These are phyloP conservation scores for Leucocoprinus leucothites DNA, from an alignment of 768 basidiomycete species.

Conservation along the genomic window DNA sequence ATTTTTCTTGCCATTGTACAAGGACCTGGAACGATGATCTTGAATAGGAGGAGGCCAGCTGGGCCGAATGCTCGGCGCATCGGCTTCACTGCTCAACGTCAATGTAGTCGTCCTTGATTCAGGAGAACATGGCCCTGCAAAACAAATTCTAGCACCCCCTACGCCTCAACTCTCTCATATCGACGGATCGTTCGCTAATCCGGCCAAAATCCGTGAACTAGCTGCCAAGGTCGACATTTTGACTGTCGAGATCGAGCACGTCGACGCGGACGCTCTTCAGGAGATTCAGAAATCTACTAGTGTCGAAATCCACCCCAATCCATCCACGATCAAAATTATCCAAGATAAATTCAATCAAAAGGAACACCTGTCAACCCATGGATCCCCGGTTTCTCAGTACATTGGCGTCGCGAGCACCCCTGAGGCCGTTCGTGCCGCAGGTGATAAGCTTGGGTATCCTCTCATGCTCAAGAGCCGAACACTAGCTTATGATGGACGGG, in stretches of 20 bases:
- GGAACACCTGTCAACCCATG: constrained; percentile 69
- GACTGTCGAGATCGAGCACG: constrained; percentile 97
- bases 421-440: constrained; percentile 50
- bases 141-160: constrained; percentile 71
- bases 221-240: constrained; percentile 80
- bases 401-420: constrained; percentile 51
- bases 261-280: constrained; percentile 73
- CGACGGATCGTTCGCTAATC: constrained; percentile 87
- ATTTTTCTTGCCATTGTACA: constrained; percentile 11
- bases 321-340: constrained; percentile 78
- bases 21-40: constrained; percentile 15
- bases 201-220: constrained; percentile 73
- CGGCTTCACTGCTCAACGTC: constrained; percentile 85
- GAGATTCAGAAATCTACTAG: constrained; percentile 41
- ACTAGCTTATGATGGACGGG: constrained; percentile 92
- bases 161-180: constrained; percentile 56
- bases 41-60: constrained; percentile 89
- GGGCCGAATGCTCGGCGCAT: constrained; percentile 92
- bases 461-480: constrained; percentile 97
- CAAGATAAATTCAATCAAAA: constrained; percentile 82
- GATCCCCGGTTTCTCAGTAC: constrained; percentile 60
- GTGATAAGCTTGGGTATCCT: constrained; percentile 68
- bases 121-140: constrained; percentile 80
- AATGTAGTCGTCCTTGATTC: constrained; percentile 83
- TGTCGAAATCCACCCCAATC: constrained; percentile 69